Evolutionary conservation across 2,329 filamentous ascomycete genomes (phyloP), one percentile per base, ranked within the genome.

Genomic region (Scytalidium lignicola): DNA sequence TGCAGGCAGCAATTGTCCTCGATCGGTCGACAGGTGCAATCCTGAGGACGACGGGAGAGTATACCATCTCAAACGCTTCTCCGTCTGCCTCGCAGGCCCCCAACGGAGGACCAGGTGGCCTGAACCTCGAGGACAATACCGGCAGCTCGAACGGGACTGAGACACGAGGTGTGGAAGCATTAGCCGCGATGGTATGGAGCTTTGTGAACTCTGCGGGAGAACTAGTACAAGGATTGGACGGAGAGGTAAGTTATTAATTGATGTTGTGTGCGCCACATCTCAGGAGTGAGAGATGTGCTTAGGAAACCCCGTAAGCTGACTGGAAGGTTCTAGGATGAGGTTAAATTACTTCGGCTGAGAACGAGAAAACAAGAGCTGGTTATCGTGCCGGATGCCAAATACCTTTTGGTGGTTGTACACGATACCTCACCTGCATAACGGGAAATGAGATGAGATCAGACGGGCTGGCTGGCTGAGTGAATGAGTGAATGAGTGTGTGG

Each of bases 321-420:
- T 21, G 3, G 15, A 26, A 17, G 18, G 32, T 9, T 20, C 13
- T 55, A 86, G 76, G 88, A 93, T 60, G 88, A 91, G 63, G 69
- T 91, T 54, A 90, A 85, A 68, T 72, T 93, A 43, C 68, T 93
- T 46, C 77, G 88, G 54, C 65, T 95, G 55, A 79, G 89, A 56
- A 92, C 88, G n/a, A 90, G 84, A 72, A 90, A 88, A 67, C 86
- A 90, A 59, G 89, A 95, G 67, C 71, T 93, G 54, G 85, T 93
- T 51, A 88, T 93, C 61, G 85, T 92, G 18, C 88, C 87, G 66
- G 88, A 92, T 65, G 63, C 79, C 39, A 90, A 88, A 62, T 95
- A 88, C 67, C 73, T 93, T 43, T 75, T 92, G 32, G 81, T 91
- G 48, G 85, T 90, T 32, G 79, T 92, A 49, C 88, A 92, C 68